Evolutionary conservation across 1,284 basidiomycete species (phyloP).

Genomic region (Ustilago hordei): DNA sequence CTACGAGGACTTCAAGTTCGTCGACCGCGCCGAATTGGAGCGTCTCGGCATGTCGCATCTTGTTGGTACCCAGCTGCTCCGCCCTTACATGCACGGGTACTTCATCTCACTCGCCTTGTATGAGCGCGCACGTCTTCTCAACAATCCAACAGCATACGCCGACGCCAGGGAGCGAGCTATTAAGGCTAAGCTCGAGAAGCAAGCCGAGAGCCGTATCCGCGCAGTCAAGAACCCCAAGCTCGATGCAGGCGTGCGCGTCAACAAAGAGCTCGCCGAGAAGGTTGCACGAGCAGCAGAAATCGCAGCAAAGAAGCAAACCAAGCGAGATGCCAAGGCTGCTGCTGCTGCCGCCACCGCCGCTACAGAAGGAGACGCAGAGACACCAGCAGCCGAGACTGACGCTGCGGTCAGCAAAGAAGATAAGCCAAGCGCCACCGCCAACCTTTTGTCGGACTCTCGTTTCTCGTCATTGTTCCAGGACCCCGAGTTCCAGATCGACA

Average conservation of each 20-base stretch:
- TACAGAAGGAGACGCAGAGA: conserved; percentile 49
- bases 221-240: conserved; percentile 52
- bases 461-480: conserved; percentile 93
- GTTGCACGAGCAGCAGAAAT: conserved; percentile 79
- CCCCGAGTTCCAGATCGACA: conserved; percentile 93
- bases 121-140: conserved; percentile 92
- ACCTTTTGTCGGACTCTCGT: conserved; percentile 84
- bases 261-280: conserved; percentile 90
- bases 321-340: conserved; percentile 33
- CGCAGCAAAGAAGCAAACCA: conserved; percentile 73
- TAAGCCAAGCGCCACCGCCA: conserved; percentile 32
- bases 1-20: conserved; percentile 98
- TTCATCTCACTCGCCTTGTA: conserved; percentile 95
- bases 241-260: conserved; percentile 78
- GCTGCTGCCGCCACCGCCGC: conserved; percentile 45
- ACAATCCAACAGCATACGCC: conserved; percentile 93
- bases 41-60: conserved; percentile 83
- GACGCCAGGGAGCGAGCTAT: conserved; percentile 91
- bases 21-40: conserved; percentile 87
- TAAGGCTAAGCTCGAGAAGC: conserved; percentile 88
- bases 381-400: conserved; percentile 70
- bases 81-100: conserved; percentile 99
- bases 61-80: conserved; percentile 90
- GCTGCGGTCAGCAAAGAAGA: conserved; percentile 61
- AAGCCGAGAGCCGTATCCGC: conserved; percentile 91